These are phyloP conservation scores for Starmera stellimalicola DNA, from an alignment of 1,139 yeast genomes.

Conservation along the genomic window DNA sequence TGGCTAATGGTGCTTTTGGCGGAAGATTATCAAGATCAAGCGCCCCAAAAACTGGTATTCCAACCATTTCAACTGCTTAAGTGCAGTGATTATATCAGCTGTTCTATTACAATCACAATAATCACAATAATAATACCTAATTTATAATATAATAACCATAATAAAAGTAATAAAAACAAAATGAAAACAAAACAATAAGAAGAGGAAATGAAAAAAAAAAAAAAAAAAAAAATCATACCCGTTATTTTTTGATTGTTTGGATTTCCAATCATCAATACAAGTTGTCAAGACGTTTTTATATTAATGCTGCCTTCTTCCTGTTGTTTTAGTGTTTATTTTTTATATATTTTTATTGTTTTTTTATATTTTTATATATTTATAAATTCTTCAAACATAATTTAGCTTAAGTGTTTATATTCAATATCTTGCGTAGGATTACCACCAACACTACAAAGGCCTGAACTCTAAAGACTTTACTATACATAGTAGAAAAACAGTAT, in stretches of 20 bases:
- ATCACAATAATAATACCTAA: not conserved
- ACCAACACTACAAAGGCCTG: too few species aligned
- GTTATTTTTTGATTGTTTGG: not conserved
- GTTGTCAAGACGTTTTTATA: too few species aligned
- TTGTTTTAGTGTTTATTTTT: too few species aligned
- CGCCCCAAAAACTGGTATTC: slow-evolving; percentile 71
- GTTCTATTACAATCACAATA: not conserved
- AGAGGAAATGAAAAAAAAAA: not conserved
- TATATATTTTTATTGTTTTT: too few species aligned
- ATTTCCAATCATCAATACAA: too few species aligned
- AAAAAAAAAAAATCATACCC: not conserved
- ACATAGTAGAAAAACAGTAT: too few species aligned
- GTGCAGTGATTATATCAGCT: not conserved
- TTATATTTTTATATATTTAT: too few species aligned
- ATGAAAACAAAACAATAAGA: not conserved
- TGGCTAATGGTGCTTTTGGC: slow-evolving; percentile 72
- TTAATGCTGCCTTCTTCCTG: too few species aligned
- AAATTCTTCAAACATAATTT: too few species aligned
- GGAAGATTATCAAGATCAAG: slow-evolving; percentile 32
- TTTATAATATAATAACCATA: not conserved
- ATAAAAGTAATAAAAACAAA: not conserved
- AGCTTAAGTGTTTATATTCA: too few species aligned
- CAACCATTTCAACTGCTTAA: slow-evolving; percentile 81
- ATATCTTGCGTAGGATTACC: too few species aligned
- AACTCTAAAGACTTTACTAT: too few species aligned